Conservation (phyloP, 805 yeast genomes). For the Starmerella geochares region DNA sequence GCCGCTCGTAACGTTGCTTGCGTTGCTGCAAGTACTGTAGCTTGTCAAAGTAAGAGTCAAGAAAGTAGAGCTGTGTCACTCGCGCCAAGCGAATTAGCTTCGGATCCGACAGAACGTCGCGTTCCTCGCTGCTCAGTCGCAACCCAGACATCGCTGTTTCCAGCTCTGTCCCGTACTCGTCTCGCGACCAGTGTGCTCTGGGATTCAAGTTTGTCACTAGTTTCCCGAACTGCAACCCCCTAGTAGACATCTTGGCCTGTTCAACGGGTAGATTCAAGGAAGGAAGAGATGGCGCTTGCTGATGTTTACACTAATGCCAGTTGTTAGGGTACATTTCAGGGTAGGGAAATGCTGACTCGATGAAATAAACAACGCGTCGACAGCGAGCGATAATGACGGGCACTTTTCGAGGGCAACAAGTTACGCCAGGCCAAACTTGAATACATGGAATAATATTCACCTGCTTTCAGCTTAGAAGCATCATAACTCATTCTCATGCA, state of each 20-base stretch:
- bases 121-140: slow-evolving; percentile 23
- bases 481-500: too few species aligned
- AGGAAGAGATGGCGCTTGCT: background rate
- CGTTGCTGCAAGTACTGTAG: slow-evolving; percentile 84
- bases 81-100: slow-evolving; percentile 78
- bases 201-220: slow-evolving; percentile 20
- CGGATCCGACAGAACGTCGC: slow-evolving; percentile 48
- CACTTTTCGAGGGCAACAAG: too few species aligned
- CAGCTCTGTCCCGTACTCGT: slow-evolving; percentile 8
- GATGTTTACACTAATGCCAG: background rate
- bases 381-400: too few species aligned
- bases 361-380: slow-evolving; percentile 1
- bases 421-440: too few species aligned
- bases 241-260: slow-evolving; percentile 10
- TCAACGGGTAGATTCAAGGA: background rate
- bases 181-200: slow-evolving; percentile 9
- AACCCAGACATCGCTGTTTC: slow-evolving; percentile 13
- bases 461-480: too few species aligned
- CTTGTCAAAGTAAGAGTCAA: slow-evolving; percentile 93
- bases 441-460: too few species aligned
- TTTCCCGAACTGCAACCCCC: slow-evolving; percentile 21
- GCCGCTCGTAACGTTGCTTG: slow-evolving; percentile 68
- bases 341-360: background rate
- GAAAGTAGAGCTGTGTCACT: slow-evolving; percentile 85
- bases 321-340: background rate